A percentile compares a stretch with the other conserved stretches of the same genome.
Conservation (phyloP, 163 green algal genomes). For the Volvox carteri region DNA sequence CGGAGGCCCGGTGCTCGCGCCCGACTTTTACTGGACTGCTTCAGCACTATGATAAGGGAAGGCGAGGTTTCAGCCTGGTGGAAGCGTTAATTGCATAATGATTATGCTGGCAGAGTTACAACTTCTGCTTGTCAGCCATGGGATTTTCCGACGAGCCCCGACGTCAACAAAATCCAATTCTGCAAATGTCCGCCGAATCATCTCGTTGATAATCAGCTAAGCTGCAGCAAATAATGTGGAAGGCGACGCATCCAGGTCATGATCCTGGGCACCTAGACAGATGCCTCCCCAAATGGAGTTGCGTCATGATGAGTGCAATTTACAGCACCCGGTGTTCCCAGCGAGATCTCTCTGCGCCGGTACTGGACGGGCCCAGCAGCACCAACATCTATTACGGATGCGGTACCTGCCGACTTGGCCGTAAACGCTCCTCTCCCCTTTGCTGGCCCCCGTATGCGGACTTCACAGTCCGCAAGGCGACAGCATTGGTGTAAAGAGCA, state of each 20-base stretch:
- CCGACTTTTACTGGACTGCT: no score
- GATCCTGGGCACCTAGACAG: slow-evolving; percentile 18
- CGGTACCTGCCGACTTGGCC: not conserved
- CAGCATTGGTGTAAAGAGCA: slow-evolving; percentile 1
- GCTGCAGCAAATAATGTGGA: no score
- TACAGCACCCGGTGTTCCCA: slow-evolving; percentile 43
- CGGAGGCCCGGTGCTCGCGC: no score
- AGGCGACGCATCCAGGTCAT: slow-evolving; percentile 34
- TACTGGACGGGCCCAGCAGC: slow-evolving; percentile 40
- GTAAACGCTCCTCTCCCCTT: slow-evolving; percentile 19
- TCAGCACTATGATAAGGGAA: no score
- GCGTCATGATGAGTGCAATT: not conserved
- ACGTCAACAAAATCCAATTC: no score
- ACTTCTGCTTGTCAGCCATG: no score
- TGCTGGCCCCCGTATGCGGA: slow-evolving; percentile 9
- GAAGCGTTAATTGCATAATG: no score
- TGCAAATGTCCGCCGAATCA: no score
- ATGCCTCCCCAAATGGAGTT: slow-evolving; percentile 39
- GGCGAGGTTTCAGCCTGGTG: no score
- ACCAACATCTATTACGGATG: not conserved
- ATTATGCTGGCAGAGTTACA: no score
- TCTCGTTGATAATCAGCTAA: no score
- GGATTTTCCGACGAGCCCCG: no score
- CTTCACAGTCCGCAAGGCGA: slow-evolving; percentile 44
- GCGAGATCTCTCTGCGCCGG: slow-evolving; percentile 37